These are phyloP conservation scores for Phytopythium boreale DNA, from an alignment of 352 stramenopile species.

Conservation along the genomic window DNA sequence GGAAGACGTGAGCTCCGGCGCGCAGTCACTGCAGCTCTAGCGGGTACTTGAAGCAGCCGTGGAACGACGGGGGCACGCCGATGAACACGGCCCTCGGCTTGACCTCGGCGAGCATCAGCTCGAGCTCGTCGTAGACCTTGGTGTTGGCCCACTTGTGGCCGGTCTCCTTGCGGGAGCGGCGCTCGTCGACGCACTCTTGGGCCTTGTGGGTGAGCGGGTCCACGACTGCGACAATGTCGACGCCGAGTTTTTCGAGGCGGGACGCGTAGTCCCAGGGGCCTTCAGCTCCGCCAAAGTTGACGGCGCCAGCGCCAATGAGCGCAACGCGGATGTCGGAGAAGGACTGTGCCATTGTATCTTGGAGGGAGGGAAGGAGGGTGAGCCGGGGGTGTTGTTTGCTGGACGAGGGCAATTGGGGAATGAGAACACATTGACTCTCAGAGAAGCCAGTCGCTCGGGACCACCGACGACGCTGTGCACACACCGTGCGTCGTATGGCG, in stretches of 20 bases:
- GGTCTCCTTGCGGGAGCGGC: conserved; percentile 19
- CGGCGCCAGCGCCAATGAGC: conserved; percentile 28
- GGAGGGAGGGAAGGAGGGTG: not conserved
- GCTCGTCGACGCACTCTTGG: conserved; percentile 17
- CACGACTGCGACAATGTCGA: conserved; percentile 24
- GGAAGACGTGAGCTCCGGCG: conserved; percentile 27
- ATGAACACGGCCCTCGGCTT: conserved; percentile 35
- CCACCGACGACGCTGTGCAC: too few species aligned
- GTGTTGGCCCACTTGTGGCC: conserved; percentile 25
- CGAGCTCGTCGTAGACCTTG: conserved; percentile 22
- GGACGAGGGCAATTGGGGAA: conserved; percentile 15
- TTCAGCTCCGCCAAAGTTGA: conserved; percentile 36
- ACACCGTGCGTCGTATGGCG: not conserved
- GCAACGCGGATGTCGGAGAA: conserved; percentile 21
- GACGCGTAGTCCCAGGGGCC: conserved; percentile 36
- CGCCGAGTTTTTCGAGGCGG: conserved; percentile 30
- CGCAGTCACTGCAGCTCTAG: conserved; percentile 27
- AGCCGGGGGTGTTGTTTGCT: not conserved
- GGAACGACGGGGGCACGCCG: conserved; percentile 29
- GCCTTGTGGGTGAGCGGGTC: conserved; percentile 29
- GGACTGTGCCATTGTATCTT: not conserved
- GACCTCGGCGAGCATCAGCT: conserved; percentile 25
- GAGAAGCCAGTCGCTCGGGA: too few species aligned
- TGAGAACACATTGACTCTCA: too few species aligned
- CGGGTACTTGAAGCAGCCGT: conserved; percentile 35